phyloP scores from a whole-genome alignment of 2,329 filamentous ascomycete genomes.

The Pseudogymnoascus sp. region DNA sequence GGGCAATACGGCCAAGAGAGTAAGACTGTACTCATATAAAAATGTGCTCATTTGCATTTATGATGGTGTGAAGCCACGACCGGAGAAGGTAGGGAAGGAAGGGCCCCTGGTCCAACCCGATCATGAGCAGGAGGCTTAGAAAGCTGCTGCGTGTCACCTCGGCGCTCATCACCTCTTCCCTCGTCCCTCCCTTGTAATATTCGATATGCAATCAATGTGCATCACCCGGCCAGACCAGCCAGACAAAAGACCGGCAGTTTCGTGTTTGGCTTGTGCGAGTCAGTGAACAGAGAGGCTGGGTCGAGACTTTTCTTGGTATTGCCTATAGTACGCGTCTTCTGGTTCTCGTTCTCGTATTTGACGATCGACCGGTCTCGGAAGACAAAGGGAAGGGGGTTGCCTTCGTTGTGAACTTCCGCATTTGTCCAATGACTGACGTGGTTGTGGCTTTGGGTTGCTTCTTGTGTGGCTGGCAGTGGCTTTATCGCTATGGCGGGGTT shows the following conservation, averaged over 20 bases:
- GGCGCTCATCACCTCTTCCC: neutral
- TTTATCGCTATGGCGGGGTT: conserved; percentile 3
- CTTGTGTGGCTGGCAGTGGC: neutral
- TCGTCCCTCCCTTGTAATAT: neutral
- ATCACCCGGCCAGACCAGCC: conserved; percentile 1
- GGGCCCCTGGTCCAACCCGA: neutral
- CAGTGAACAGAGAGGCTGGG: neutral
- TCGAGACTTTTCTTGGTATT: neutral
- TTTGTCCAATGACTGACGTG: neutral
- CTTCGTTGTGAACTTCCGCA: neutral
- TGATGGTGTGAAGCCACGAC: neutral
- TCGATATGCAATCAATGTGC: neutral
- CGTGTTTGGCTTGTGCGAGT: neutral
- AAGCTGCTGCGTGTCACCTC: neutral
- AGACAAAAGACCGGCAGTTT: neutral
- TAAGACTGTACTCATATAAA: conserved; percentile 5
- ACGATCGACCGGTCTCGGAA: conserved; percentile 2
- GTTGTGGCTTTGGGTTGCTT: neutral
- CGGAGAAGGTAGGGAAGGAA: neutral
- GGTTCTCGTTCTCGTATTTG: neutral
- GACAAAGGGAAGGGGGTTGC: neutral
- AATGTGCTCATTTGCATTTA: neutral
- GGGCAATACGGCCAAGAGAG: neutral
- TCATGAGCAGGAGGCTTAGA: neutral
- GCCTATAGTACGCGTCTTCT: neutral